A percentile compares a stretch with the other conserved stretches of the same genome.
phyloP scores from a whole-genome alignment of 345 rosid genomes.

The Eucalyptus cloeziana region DNA sequence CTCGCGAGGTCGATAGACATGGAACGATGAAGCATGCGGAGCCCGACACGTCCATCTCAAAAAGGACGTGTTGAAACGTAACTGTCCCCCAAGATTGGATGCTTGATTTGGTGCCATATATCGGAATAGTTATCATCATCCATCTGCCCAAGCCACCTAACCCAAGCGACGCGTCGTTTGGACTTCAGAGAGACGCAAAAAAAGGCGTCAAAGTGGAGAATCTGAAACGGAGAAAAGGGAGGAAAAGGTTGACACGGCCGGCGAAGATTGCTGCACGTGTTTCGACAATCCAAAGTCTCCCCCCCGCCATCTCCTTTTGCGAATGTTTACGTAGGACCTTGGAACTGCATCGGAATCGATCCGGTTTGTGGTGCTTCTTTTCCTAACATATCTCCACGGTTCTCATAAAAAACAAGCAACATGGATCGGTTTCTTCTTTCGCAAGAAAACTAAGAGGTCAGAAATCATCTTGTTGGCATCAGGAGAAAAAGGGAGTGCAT shows the following conservation, averaged over 20 bases:
- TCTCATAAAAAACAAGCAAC: background rate
- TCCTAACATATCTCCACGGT: background rate
- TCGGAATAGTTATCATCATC: background rate
- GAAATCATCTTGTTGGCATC: background rate
- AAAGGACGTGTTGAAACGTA: background rate
- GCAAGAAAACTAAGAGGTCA: background rate
- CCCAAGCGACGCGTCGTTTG: background rate
- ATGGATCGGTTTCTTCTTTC: background rate
- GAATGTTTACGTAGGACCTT: background rate
- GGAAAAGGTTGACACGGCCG: background rate
- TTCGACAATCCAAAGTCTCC: background rate
- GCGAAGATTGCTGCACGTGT: background rate
- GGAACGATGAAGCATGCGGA: background rate
- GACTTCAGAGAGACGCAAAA: no score
- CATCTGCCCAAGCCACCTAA: background rate
- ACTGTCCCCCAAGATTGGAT: background rate
- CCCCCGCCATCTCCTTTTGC: background rate
- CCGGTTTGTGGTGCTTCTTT: background rate
- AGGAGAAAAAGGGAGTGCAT: background rate
- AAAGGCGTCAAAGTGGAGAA: background rate
- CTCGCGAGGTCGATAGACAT: background rate
- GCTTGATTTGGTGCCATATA: background rate
- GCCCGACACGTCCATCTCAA: background rate
- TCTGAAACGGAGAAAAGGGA: background rate
- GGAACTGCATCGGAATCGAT: background rate